A percentile compares a stretch with the other conserved stretches of the same genome.
These are phyloP conservation scores for Juncus effusus DNA, from an alignment of 176 grass and related monocot genomes.

Conservation along the genomic window DNA sequence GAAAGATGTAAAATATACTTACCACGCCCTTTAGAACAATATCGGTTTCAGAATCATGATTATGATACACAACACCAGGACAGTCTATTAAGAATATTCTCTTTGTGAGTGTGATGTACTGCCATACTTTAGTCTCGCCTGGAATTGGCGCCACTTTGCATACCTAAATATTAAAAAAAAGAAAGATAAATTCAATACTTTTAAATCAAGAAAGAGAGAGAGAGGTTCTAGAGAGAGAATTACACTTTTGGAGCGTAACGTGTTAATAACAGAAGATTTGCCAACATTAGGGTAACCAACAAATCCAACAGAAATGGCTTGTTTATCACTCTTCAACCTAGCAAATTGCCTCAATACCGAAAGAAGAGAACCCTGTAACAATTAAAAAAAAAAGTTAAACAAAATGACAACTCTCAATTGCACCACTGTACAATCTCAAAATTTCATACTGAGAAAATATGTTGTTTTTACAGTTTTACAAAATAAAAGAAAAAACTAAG, in stretches of 20 bases:
- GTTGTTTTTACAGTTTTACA: neutral
- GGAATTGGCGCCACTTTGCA: conserved; percentile 97
- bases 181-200: conserved; percentile 2
- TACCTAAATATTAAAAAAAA: conserved; percentile 48
- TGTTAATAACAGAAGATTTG: conserved; percentile 98
- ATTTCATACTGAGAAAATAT: neutral
- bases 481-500: conserved; percentile 1
- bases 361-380: conserved; percentile 74
- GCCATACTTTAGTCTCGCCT: conserved; percentile 97
- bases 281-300: conserved; percentile 99
- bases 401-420: neutral
- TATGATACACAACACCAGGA: conserved; percentile 95
- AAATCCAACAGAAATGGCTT: conserved; percentile 96
- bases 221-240: conserved; percentile 10
- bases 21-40: conserved; percentile 99
- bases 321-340: conserved; percentile 88
- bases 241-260: conserved; percentile 94
- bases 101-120: conserved; percentile 96
- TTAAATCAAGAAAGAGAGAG: conserved; percentile 9
- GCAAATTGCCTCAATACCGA: conserved; percentile 90
- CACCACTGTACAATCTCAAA: neutral
- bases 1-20: conserved; percentile 30
- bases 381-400: conserved; percentile 4
- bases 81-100: conserved; percentile 95
- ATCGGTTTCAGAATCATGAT: conserved; percentile 95